These are phyloP conservation scores for Aspergillus spinulosporus DNA, from an alignment of 2,329 filamentous ascomycete species.

Conservation along the genomic window DNA sequence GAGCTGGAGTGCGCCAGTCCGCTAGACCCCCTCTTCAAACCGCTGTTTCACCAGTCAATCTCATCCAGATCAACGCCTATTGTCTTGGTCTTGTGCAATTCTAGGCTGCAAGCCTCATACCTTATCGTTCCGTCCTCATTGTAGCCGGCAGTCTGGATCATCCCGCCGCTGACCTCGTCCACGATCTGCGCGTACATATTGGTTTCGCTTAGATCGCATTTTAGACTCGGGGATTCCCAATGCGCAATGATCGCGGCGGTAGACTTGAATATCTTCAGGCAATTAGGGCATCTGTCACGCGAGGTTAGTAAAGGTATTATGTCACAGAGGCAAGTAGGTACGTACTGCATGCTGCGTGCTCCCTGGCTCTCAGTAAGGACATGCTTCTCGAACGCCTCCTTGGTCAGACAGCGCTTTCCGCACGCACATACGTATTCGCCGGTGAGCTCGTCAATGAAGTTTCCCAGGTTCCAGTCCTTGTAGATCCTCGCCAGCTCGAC, in stretches of 20 bases:
- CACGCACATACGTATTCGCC: conserved; percentile 40
- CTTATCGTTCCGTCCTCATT: conserved; percentile 37
- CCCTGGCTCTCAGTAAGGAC: conserved; percentile 26
- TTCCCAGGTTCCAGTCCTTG: conserved; percentile 29
- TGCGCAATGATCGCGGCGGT: conserved; percentile 43
- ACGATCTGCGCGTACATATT: conserved; percentile 37
- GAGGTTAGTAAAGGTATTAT: not conserved
- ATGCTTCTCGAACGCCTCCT: conserved; percentile 36
- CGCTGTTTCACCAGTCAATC: not conserved
- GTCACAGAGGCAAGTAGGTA: not conserved
- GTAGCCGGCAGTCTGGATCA: conserved; percentile 36
- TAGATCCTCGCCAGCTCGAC: conserved; percentile 20
- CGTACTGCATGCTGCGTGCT: conserved; percentile 23
- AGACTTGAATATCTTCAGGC: conserved; percentile 40
- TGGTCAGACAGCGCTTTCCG: conserved; percentile 26
- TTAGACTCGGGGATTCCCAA: conserved; percentile 38
- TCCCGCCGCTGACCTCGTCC: conserved; percentile 40
- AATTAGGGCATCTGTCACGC: conserved; percentile 39
- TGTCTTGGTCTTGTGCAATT: conserved; percentile 14
- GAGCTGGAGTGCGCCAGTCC: not conserved
- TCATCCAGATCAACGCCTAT: conserved; percentile 15
- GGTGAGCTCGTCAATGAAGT: conserved; percentile 33
- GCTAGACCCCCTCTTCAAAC: not conserved
- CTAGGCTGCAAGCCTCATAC: conserved; percentile 30
- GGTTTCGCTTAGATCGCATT: conserved; percentile 37